Evolutionary conservation across 257 asterid species (phyloP).

Genomic region (Nicotiana tabacum): DNA sequence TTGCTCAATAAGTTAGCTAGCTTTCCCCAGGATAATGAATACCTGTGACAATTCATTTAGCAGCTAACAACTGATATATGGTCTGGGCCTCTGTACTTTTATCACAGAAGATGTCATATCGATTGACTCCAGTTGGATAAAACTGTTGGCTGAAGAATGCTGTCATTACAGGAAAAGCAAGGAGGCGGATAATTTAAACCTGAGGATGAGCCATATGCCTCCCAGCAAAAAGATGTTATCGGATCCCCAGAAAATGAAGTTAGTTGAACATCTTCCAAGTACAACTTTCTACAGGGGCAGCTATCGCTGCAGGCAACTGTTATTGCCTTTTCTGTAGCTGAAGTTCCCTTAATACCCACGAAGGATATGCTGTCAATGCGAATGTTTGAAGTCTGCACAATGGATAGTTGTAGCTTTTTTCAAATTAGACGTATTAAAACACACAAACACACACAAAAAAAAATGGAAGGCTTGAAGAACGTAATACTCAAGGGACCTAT

Average conservation of each 20-base stretch:
- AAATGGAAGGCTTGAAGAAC: not conserved
- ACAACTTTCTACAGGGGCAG: constrained; percentile 53
- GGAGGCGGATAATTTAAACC: constrained; percentile 49
- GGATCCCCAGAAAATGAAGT: constrained; percentile 26
- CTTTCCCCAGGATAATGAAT: not conserved
- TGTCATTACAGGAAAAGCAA: constrained; percentile 49
- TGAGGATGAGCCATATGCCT: constrained; percentile 61
- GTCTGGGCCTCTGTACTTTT: not conserved
- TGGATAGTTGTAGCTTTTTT: not conserved
- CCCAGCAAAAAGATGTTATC: constrained; percentile 61
- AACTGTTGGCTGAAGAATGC: constrained; percentile 22
- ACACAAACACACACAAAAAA: not conserved
- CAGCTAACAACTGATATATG: not conserved
- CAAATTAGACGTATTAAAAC: not conserved
- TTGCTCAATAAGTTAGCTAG: not conserved
- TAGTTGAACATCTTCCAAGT: constrained; percentile 54
- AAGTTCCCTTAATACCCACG: constrained; percentile 57
- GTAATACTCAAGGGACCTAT: not conserved
- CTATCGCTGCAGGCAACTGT: constrained; percentile 61
- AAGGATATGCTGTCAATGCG: constrained; percentile 40
- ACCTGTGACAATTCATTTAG: not conserved
- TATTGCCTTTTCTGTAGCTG: constrained; percentile 63
- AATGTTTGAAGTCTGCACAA: constrained; percentile 67
- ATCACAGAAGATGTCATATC: not conserved
- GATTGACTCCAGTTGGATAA: not conserved